These are phyloP conservation scores for Hericium erinaceus DNA, from an alignment of 768 basidiomycete genomes.

Conservation along the genomic window DNA sequence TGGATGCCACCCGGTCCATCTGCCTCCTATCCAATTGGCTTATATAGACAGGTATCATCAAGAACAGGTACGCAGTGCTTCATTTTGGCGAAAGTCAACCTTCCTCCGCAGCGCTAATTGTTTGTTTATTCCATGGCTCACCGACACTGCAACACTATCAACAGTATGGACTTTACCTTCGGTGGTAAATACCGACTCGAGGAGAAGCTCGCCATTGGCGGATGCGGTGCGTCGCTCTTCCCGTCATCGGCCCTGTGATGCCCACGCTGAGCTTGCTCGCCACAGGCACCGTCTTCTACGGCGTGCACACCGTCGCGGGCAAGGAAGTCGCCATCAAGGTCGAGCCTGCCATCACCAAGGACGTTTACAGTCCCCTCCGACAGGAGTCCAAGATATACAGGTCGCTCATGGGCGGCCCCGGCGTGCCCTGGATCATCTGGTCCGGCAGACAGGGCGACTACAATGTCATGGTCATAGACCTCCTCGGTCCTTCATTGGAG, in stretches of 20 bases:
- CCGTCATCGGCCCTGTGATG: neutral
- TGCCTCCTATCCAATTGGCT: too few species aligned
- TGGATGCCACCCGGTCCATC: too few species aligned
- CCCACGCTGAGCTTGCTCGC: neutral
- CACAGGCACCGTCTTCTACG: conserved; percentile 66
- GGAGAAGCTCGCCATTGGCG: conserved; percentile 74
- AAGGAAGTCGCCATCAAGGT: conserved; percentile 82
- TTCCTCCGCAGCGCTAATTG: neutral
- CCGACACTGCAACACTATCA: neutral
- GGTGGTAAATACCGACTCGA: conserved; percentile 73
- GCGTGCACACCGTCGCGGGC: conserved; percentile 72
- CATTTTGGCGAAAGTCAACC: neutral
- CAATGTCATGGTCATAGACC: conserved; percentile 97
- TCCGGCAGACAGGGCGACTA: conserved; percentile 87
- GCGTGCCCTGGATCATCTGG: conserved; percentile 90
- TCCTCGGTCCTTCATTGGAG: conserved; percentile 84
- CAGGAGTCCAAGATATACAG: conserved; percentile 92
- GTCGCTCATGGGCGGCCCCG: conserved; percentile 79
- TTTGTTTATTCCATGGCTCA: neutral
- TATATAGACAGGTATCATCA: too few species aligned
- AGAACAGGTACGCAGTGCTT: too few species aligned
- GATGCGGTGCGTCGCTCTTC: conserved; percentile 47
- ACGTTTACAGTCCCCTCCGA: conserved; percentile 53
- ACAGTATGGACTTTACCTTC: conserved; percentile 36
- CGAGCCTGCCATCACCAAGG: conserved; percentile 47